phyloP scores from a whole-genome alignment of 139 green algal genomes.

The Chara braunii region DNA sequence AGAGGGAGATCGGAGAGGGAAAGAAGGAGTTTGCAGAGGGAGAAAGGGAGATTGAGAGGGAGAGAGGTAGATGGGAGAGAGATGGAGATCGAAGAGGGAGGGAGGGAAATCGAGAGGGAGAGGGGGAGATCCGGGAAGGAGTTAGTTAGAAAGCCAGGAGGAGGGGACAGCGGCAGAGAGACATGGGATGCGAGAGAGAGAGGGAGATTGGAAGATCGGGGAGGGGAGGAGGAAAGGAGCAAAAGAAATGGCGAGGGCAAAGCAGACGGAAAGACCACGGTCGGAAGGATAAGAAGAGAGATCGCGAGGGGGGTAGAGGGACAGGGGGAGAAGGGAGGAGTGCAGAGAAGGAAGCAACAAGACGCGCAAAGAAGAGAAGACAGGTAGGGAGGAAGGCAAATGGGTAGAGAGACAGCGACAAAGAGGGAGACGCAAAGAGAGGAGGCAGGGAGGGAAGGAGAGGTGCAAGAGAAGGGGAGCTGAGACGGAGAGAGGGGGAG shows the following conservation, averaged over 20 bases:
- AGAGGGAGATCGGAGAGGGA: background rate
- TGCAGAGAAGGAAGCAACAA: background rate
- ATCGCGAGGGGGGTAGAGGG: background rate
- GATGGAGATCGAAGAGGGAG: background rate
- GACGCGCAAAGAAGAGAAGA: background rate
- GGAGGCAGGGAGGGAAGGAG: background rate
- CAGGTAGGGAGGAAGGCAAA: background rate
- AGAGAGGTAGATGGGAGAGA: background rate
- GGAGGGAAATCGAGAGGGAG: background rate
- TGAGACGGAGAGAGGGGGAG: background rate
- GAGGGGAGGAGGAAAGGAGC: background rate
- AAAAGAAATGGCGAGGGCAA: background rate
- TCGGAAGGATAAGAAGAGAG: background rate
- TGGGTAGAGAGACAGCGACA: background rate
- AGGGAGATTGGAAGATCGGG: background rate
- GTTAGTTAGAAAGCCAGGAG: too few species aligned
- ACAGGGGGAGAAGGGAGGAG: background rate
- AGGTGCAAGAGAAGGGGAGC: background rate
- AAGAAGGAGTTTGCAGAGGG: background rate
- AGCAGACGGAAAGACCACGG: background rate
- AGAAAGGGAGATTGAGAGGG: background rate
- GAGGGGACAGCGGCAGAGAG: too few species aligned
- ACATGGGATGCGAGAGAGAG: too few species aligned
- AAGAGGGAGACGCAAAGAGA: background rate
- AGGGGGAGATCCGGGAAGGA: too few species aligned